Percentiles rank a stretch among this genome's conserved stretches.
Conservation (phyloP, 345 rosid species). For the Cardiospermum halicacabum region DNA sequence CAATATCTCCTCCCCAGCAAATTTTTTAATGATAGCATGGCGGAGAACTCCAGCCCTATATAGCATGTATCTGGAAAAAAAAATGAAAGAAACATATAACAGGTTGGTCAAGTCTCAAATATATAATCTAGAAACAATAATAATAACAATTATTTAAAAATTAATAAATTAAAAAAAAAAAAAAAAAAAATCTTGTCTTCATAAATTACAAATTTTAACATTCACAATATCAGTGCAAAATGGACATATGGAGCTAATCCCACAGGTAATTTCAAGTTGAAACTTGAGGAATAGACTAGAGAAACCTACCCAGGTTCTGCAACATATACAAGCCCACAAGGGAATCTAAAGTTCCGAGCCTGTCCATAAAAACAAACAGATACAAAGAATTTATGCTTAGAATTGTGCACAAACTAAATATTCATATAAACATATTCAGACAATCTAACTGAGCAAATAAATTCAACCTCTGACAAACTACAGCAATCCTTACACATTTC, state of each 20-base stretch:
- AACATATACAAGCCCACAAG: constrained; percentile 86
- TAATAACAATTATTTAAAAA: no score
- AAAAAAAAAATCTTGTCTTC: background rate
- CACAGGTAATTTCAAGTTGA: background rate
- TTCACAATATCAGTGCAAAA: background rate
- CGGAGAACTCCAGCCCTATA: constrained; percentile 94
- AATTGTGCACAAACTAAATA: background rate
- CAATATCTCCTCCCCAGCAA: constrained; percentile 79
- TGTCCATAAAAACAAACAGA: constrained; percentile 32
- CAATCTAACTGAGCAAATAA: background rate
- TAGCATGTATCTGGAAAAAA: constrained; percentile 75
- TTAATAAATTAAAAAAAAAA: background rate
- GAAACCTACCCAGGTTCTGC: constrained; percentile 83
- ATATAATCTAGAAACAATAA: no score
- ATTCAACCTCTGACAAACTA: background rate
- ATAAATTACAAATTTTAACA: background rate
- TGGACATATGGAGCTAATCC: background rate
- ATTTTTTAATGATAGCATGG: constrained; percentile 89
- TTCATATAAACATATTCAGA: background rate
- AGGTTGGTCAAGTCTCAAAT: background rate
- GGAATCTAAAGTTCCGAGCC: constrained; percentile 92
- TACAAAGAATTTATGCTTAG: constrained; percentile 7
- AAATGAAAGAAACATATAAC: constrained; percentile 10
- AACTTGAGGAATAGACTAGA: constrained; percentile 12
- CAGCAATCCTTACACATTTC: background rate